Percentiles rank a stretch among this genome's conserved stretches.
phyloP scores from a whole-genome alignment of 805 yeast genomes.

The Candida koratica region DNA sequence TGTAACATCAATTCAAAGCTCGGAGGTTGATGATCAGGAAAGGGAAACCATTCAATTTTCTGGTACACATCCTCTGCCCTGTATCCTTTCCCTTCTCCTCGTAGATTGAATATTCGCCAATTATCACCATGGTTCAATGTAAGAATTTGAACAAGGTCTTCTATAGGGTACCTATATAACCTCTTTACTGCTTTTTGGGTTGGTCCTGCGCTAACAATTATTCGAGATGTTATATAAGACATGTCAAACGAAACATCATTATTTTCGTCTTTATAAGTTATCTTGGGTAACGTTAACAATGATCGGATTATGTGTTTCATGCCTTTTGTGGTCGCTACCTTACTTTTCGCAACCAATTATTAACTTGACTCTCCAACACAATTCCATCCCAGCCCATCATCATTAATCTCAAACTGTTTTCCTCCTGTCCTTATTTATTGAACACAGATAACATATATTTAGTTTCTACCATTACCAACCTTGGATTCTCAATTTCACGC shows the following conservation, averaged over 20 bases:
- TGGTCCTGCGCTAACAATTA: slow-evolving; percentile 79
- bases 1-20: slow-evolving; percentile 49
- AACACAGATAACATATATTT: too few relatives aligned
- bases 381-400: too few relatives aligned
- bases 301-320: slow-evolving; percentile 9
- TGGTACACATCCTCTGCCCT: slow-evolving; percentile 34
- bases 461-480: too few relatives aligned
- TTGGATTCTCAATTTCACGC: too few relatives aligned
- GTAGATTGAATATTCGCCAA: slow-evolving; percentile 75
- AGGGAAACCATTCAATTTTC: slow-evolving; percentile 46
- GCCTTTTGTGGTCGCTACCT: neutral
- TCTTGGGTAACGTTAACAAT: slow-evolving; percentile 15
- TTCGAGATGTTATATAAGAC: slow-evolving; percentile 57
- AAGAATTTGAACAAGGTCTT: slow-evolving; percentile 48
- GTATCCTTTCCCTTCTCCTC: slow-evolving; percentile 51
- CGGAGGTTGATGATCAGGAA: slow-evolving; percentile 78
- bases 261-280: slow-evolving; percentile 1
- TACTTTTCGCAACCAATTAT: slow-evolving; percentile 6
- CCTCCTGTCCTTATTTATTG: too few relatives aligned
- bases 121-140: slow-evolving; percentile 42
- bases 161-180: slow-evolving; percentile 50
- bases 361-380: too few relatives aligned
- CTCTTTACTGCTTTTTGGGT: slow-evolving; percentile 40
- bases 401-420: too few relatives aligned
- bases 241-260: slow-evolving; percentile 47